Evolutionary conservation across 192 early-diverging fungal species (phyloP), one percentile per base, ranked within the genome.

Genomic region (Lobosporangium transversale): DNA sequence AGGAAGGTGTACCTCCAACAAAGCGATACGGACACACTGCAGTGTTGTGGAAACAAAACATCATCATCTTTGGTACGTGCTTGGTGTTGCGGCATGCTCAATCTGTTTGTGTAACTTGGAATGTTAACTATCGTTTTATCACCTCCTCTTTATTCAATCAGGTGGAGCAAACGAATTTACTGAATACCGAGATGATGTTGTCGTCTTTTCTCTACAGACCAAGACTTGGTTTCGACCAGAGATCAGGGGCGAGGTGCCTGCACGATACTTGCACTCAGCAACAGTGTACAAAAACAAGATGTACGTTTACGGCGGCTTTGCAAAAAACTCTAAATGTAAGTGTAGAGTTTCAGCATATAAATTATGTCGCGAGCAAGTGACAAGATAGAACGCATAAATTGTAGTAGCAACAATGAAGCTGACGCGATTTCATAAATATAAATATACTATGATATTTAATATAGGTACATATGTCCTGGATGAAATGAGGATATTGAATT

Each of bases 11-110:
- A 17, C 70, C 83, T 36, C 86, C 88, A 20, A 80, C 76, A 26
- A 82, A 86, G 53, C 68, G 88, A 56, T 87, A 85, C 54, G 86
- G 85, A 32, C 88, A 89, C 59, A 83, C 86, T 20, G 82, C 85
- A 3, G 83, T 83, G 0, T 70, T 78, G 36, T 89, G 88, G 88
- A 80, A 80, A 29, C 60, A 86, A 42, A 53, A 75, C 27, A 82
- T 86, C 29, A 78, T 86, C 51, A 68, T 86, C 54, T 86, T 86
- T 79, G 85, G 85, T 84, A 80, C 42, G 80, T 47, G n/a, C n/a
- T n/a, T n/a, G n/a, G n/a, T n/a, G n/a, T 8, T 21, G 14, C 10
- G 20, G 2, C 3, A 4, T 17, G 43, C 9, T 31, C 30, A 43
- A 24, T 29, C 51, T 30, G 6, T 29, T 53, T 53, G 51, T 53